Percentiles rank a stretch among this genome's conserved stretches.
Conservation (phyloP, 345 rosid species). For the Citrus mangshanensis region DNA sequence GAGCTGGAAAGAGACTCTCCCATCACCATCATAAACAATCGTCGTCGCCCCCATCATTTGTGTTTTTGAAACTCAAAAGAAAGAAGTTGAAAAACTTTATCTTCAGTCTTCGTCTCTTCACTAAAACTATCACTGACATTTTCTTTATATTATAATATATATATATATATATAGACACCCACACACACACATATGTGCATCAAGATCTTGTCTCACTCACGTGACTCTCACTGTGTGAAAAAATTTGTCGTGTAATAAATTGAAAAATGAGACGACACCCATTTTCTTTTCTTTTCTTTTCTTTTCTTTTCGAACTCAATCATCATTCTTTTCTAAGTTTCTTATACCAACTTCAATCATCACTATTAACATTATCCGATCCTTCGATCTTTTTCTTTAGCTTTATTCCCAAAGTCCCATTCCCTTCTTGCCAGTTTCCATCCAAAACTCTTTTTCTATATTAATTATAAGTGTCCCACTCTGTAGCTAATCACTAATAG, state of each 20-base stretch:
- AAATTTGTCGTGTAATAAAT: constrained; percentile 5
- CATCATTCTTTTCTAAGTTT: constrained; percentile 3
- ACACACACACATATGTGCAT: background rate
- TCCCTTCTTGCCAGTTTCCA: background rate
- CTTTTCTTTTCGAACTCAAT: background rate
- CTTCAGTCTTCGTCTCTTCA: background rate
- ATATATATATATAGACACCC: too few species aligned
- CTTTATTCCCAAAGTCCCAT: background rate
- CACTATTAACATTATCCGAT: constrained; percentile 11
- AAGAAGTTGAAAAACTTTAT: constrained; percentile 3
- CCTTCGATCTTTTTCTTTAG: background rate
- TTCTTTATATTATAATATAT: background rate
- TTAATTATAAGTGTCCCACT: too few species aligned
- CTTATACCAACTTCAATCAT: constrained; percentile 25
- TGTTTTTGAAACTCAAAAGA: constrained; percentile 33
- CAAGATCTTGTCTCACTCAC: constrained; percentile 5
- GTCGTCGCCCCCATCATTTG: constrained; percentile 48
- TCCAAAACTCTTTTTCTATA: background rate
- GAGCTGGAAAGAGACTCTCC: constrained; percentile 37
- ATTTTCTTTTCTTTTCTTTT: background rate
- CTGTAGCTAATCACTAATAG: too few species aligned
- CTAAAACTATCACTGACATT: background rate
- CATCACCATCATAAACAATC: constrained; percentile 34
- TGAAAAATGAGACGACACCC: background rate
- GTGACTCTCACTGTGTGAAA: constrained; percentile 18